phyloP scores from a whole-genome alignment of 805 yeast genomes.

The Osmozyma mogii region DNA sequence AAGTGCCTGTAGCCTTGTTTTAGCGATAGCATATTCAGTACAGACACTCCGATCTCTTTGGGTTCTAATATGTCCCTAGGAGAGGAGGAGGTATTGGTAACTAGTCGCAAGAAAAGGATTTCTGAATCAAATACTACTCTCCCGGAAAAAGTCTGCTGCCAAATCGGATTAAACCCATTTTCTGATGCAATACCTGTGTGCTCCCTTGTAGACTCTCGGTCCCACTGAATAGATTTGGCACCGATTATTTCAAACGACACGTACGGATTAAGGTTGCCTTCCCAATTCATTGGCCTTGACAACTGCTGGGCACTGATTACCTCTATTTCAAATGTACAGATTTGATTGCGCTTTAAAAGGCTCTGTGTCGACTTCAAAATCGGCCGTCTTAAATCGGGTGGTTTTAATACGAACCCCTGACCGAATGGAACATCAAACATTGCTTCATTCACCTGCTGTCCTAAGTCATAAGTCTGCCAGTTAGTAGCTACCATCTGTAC shows the following conservation, averaged over 20 bases:
- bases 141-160: slow-evolving; percentile 56
- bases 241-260: slow-evolving; percentile 57
- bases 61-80: slow-evolving; percentile 14
- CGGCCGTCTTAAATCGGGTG: slow-evolving; percentile 37
- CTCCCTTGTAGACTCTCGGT: slow-evolving; percentile 2
- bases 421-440: slow-evolving; percentile 55
- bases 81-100: slow-evolving; percentile 33
- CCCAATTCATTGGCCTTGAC: slow-evolving; percentile 57
- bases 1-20: slow-evolving; percentile 78
- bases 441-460: slow-evolving; percentile 83
- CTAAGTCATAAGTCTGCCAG: slow-evolving; percentile 89
- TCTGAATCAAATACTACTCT: slow-evolving; percentile 28
- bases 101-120: slow-evolving; percentile 50
- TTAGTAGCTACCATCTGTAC: slow-evolving; percentile 94
- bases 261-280: slow-evolving; percentile 47
- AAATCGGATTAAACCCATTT: slow-evolving; percentile 84
- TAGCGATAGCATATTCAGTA: slow-evolving; percentile 54
- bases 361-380: slow-evolving; percentile 14
- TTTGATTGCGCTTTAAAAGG: background rate
- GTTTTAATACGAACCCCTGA: slow-evolving; percentile 78
- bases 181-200: slow-evolving; percentile 31
- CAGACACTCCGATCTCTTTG: slow-evolving; percentile 46
- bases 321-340: slow-evolving; percentile 17
- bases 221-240: slow-evolving; percentile 20
- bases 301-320: slow-evolving; percentile 81